Percentiles rank a stretch among this genome's conserved stretches.
Conservation (phyloP, 192 early-diverging fungal genomes). For the Coemansia sp. region DNA sequence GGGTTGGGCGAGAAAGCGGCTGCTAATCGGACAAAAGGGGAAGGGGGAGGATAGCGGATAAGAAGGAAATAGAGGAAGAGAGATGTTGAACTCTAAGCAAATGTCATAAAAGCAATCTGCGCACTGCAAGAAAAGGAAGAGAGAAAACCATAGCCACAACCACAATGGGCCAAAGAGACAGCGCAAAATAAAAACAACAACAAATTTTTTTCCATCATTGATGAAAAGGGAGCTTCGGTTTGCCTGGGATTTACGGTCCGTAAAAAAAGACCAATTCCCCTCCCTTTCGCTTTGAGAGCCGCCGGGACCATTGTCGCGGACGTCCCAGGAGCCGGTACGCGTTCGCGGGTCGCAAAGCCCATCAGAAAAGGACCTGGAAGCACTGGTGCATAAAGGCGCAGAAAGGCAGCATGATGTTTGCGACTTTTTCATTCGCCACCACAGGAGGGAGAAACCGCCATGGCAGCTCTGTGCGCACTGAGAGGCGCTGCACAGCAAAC, state of each 20-base stretch:
- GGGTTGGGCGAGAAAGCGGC: slow-evolving; percentile 11
- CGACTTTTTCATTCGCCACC: slow-evolving; percentile 6
- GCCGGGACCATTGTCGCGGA: too few species aligned
- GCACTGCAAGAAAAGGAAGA: slow-evolving; percentile 2
- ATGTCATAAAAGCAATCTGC: slow-evolving; percentile 8
- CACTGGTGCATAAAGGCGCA: slow-evolving; percentile 12
- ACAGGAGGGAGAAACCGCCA: not conserved
- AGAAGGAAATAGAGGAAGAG: slow-evolving; percentile 5
- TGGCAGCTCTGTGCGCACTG: slow-evolving; percentile 8
- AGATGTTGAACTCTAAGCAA: slow-evolving; percentile 1
- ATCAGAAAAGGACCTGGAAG: not conserved
- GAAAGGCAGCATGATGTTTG: not conserved
- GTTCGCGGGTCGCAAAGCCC: too few species aligned
- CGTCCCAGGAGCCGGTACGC: too few species aligned
- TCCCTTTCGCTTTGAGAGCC: too few species aligned
- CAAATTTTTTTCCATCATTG: slow-evolving; percentile 9
- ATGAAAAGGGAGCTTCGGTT: slow-evolving; percentile 1
- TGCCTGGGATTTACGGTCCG: slow-evolving; percentile 29
- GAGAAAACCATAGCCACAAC: slow-evolving; percentile 12
- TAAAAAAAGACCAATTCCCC: not conserved
- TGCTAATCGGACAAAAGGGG: slow-evolving; percentile 15
- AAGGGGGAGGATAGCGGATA: slow-evolving; percentile 9
- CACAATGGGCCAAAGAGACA: slow-evolving; percentile 17
- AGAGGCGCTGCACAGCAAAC: slow-evolving; percentile 2
- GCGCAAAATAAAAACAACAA: slow-evolving; percentile 27